phyloP scores from a whole-genome alignment of 2,329 filamentous ascomycete species.

The Arthroderma uncinatum region DNA sequence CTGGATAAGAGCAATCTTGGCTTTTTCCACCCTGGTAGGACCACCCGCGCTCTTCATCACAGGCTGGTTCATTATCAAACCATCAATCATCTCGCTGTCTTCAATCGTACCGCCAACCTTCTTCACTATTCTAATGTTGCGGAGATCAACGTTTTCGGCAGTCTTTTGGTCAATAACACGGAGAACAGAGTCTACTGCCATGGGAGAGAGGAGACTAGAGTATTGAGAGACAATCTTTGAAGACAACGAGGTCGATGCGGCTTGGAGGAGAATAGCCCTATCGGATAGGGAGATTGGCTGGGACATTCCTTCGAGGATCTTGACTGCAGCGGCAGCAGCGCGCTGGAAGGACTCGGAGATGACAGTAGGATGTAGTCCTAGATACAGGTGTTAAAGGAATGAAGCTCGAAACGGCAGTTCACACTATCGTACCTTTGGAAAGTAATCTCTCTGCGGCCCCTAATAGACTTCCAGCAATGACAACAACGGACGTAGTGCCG shows the following conservation, averaged over 20 bases:
- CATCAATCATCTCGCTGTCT: constrained; percentile 94
- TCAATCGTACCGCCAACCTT: constrained; percentile 97
- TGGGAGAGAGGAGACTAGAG: constrained; percentile 85
- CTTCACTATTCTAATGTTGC: constrained; percentile 94
- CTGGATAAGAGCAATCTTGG: constrained; percentile 89
- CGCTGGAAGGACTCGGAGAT: constrained; percentile 97
- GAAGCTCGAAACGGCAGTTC: neutral
- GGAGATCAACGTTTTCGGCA: constrained; percentile 90
- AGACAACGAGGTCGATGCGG: constrained; percentile 89
- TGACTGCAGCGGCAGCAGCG: constrained; percentile 77
- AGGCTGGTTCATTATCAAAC: constrained; percentile 79
- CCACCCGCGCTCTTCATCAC: constrained; percentile 91
- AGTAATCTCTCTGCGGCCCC: constrained; percentile 87
- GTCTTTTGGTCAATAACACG: constrained; percentile 94
- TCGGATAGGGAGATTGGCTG: constrained; percentile 83
- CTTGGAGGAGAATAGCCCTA: constrained; percentile 82
- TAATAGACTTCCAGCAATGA: constrained; percentile 89
- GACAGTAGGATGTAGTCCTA: constrained; percentile 81
- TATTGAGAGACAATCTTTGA: constrained; percentile 99
- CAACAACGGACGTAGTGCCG: constrained; percentile 94
- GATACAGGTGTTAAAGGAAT: neutral
- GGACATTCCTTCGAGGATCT: constrained; percentile 89
- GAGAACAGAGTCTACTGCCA: constrained; percentile 93
- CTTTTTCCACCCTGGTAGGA: constrained; percentile 90
- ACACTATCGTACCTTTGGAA: constrained; percentile 52